Percentiles rank a stretch among this genome's conserved stretches.
These are phyloP conservation scores for Neonothopanus nambi DNA, from an alignment of 1,284 basidiomycete genomes.

Conservation along the genomic window DNA sequence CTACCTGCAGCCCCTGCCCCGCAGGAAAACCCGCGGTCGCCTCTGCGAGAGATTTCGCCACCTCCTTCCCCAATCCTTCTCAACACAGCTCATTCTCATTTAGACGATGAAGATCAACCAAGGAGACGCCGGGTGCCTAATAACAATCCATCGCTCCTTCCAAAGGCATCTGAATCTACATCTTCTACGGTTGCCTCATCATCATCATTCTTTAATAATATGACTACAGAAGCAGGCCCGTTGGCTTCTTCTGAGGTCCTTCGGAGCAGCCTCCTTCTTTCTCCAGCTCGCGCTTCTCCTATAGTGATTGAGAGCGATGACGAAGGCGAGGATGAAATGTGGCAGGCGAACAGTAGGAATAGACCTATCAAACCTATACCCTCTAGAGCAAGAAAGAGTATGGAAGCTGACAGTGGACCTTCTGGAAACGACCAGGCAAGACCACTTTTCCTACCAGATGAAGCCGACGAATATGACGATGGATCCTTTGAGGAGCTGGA, in stretches of 20 bases:
- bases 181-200: conserved; percentile 1
- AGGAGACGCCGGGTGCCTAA: conserved; percentile 30
- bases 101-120: conserved; percentile 47
- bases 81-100: conserved; percentile 28
- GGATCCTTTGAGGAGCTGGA: conserved; percentile 36
- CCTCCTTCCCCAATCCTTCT: conserved; percentile 32
- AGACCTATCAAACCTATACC: conserved; percentile 17
- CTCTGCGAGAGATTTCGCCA: conserved; percentile 44
- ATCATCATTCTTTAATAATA: conserved; percentile 1
- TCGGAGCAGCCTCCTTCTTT: conserved; percentile 3
- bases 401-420: conserved; percentile 20
- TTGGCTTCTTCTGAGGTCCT: not conserved
- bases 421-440: conserved; percentile 22
- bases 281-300: conserved; percentile 8
- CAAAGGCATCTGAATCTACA: conserved; percentile 6
- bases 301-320: conserved; percentile 20
- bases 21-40: conserved; percentile 31
- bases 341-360: not conserved
- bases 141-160: conserved; percentile 12
- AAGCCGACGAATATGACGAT: conserved; percentile 30
- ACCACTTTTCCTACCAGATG: not conserved
- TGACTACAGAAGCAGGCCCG: not conserved
- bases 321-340: conserved; percentile 19
- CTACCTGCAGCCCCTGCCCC: conserved; percentile 7
- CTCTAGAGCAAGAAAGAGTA: conserved; percentile 3